Percentiles rank a stretch among this genome's conserved stretches.
These are phyloP conservation scores for Reticulascus tulasneorum DNA, from an alignment of 2,329 filamentous ascomycete genomes.

Conservation along the genomic window DNA sequence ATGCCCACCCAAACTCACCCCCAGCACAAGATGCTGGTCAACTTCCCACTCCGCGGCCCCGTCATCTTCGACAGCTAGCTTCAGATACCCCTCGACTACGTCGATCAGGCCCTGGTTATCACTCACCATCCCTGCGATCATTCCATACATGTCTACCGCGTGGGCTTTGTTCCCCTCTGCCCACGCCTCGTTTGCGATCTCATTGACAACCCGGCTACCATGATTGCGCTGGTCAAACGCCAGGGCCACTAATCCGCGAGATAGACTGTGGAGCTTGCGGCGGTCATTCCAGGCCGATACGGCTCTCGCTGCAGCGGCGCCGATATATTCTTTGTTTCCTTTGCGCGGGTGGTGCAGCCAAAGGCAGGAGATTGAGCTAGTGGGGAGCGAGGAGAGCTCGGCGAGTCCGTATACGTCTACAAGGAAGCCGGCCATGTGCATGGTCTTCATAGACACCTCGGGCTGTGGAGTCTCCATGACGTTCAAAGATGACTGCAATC, in stretches of 20 bases:
- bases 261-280: too few relatives aligned
- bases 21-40: constrained; percentile 69
- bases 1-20: constrained; percentile 84
- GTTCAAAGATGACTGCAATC: too few relatives aligned
- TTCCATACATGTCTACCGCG: constrained; percentile 87
- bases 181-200: constrained; percentile 74
- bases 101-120: constrained; percentile 76
- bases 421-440: constrained; percentile 73
- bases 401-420: constrained; percentile 77
- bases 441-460: constrained; percentile 58
- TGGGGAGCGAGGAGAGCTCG: constrained; percentile 52
- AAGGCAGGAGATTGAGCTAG: constrained; percentile 66
- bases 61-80: constrained; percentile 36
- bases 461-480: constrained; percentile 28
- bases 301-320: constrained; percentile 63
- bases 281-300: constrained; percentile 64
- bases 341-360: constrained; percentile 87
- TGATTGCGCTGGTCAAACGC: constrained; percentile 94
- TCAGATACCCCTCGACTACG: constrained; percentile 71
- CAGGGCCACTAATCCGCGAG: constrained; percentile 76
- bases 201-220: constrained; percentile 66
- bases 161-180: constrained; percentile 72
- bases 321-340: constrained; percentile 69
- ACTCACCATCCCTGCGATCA: constrained; percentile 67
- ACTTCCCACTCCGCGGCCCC: constrained; percentile 27